phyloP scores from a whole-genome alignment of 2,329 filamentous ascomycete species.

The Balansia obtecta region DNA sequence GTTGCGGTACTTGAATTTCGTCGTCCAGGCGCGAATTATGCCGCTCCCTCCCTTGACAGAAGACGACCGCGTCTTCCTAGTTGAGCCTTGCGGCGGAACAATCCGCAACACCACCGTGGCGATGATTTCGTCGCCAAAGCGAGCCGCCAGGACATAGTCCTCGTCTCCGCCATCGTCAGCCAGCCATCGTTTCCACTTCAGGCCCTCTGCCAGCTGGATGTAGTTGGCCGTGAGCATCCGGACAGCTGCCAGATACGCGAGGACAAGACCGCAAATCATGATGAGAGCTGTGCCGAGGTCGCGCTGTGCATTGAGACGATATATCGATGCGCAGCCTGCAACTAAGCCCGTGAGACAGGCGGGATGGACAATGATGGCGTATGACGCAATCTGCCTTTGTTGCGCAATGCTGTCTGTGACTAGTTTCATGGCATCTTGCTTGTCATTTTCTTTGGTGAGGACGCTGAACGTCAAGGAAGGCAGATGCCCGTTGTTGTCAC shows the following conservation, averaged over 20 bases:
- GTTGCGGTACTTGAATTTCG: constrained; percentile 53
- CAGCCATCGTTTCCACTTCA: constrained; percentile 51
- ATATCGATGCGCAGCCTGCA: constrained; percentile 25
- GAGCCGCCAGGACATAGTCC: constrained; percentile 49
- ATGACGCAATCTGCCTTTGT: constrained; percentile 58
- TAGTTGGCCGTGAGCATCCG: constrained; percentile 51
- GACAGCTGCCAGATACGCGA: constrained; percentile 49
- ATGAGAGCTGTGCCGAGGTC: constrained; percentile 43
- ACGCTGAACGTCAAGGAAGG: constrained; percentile 50
- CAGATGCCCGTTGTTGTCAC: constrained; percentile 23
- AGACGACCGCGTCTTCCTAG: constrained; percentile 2
- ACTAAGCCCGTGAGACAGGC: constrained; percentile 33
- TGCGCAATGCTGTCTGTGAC: constrained; percentile 74
- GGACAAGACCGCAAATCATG: constrained; percentile 46
- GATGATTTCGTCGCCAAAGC: constrained; percentile 55
- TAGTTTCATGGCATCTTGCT: constrained; percentile 55
- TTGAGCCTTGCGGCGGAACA: constrained; percentile 17
- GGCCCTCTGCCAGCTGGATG: constrained; percentile 45
- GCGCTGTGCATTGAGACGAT: constrained; percentile 21
- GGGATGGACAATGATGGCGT: constrained; percentile 51
- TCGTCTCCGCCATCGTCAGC: constrained; percentile 22
- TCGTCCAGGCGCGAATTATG: constrained; percentile 71
- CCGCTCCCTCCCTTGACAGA: constrained; percentile 40
- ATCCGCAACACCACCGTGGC: constrained; percentile 57
- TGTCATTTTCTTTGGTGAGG: constrained; percentile 41